These are phyloP conservation scores for Ceratocystis colombiana DNA, from an alignment of 2,329 filamentous ascomycete genomes.

Conservation along the genomic window DNA sequence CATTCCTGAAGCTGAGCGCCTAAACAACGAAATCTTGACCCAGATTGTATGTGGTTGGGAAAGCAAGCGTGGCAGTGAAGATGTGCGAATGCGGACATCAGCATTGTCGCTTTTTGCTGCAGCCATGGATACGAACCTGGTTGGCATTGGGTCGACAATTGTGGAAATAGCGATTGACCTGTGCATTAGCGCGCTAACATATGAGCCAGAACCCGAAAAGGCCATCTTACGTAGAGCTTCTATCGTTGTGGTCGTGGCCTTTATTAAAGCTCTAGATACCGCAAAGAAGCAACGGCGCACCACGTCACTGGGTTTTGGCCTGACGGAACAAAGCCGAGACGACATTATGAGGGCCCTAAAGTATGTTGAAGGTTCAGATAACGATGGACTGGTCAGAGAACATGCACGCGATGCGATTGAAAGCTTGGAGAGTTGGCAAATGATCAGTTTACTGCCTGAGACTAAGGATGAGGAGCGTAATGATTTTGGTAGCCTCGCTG, in stretches of 20 bases:
- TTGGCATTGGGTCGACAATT: constrained; percentile 44
- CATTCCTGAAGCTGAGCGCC: constrained; percentile 36
- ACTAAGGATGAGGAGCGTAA: constrained; percentile 32
- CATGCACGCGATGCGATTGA: constrained; percentile 59
- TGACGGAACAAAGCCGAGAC: constrained; percentile 45
- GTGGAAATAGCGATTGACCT: constrained; percentile 52
- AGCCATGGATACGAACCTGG: constrained; percentile 50
- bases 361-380: constrained; percentile 57
- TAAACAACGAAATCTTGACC: constrained; percentile 42
- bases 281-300: constrained; percentile 40
- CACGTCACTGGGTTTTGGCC: constrained; percentile 41
- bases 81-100: constrained; percentile 59
- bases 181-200: constrained; percentile 49
- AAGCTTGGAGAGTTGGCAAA: constrained; percentile 52
- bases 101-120: constrained; percentile 55
- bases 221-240: constrained; percentile 59
- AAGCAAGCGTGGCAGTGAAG: constrained; percentile 54
- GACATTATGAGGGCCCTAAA: constrained; percentile 53
- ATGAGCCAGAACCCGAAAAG: constrained; percentile 51
- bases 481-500: constrained; percentile 31
- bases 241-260: constrained; percentile 51
- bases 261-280: constrained; percentile 50
- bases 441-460: constrained; percentile 41
- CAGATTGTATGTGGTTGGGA: constrained; percentile 59
- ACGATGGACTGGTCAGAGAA: constrained; percentile 56